Percentiles rank a stretch among this genome's conserved stretches.
Conservation (phyloP, 176 grass and related monocot species). For the Aegilops tauschii region DNA sequence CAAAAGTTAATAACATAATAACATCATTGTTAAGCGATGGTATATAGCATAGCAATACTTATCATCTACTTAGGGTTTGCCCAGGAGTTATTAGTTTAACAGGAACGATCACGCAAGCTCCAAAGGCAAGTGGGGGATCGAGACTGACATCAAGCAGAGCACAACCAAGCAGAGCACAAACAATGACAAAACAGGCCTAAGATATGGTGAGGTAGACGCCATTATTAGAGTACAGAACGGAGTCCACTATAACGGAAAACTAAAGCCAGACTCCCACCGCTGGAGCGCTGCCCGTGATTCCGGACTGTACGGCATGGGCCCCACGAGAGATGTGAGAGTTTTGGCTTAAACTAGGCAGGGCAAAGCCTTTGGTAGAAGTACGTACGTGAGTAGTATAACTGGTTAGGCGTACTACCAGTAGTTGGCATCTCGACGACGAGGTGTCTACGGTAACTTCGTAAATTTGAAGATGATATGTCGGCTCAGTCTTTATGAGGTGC, state of each 20-base stretch:
- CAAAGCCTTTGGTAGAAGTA: no score
- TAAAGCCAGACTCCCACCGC: no score
- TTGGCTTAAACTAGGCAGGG: background rate
- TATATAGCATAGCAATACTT: no score
- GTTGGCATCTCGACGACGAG: no score
- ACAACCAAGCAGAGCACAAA: background rate
- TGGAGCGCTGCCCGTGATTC: slow-evolving; percentile 5
- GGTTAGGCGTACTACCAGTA: no score
- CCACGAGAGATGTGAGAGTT: background rate
- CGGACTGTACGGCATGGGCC: slow-evolving; percentile 17
- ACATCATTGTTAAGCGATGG: no score
- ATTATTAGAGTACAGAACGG: background rate
- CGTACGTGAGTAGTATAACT: no score
- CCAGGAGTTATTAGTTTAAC: background rate
- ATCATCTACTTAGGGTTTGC: background rate
- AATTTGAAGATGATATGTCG: no score
- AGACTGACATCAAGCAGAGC: background rate
- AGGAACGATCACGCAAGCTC: no score
- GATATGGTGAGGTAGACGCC: background rate
- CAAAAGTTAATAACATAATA: background rate
- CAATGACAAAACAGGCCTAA: background rate
- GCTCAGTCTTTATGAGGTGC: no score
- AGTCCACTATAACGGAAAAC: background rate
- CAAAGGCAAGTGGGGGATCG: background rate
- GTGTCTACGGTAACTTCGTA: no score